A percentile compares a stretch with the other conserved stretches of the same genome.
These are phyloP conservation scores for Leccinum uliginosum DNA, from an alignment of 768 basidiomycete species.

Conservation along the genomic window DNA sequence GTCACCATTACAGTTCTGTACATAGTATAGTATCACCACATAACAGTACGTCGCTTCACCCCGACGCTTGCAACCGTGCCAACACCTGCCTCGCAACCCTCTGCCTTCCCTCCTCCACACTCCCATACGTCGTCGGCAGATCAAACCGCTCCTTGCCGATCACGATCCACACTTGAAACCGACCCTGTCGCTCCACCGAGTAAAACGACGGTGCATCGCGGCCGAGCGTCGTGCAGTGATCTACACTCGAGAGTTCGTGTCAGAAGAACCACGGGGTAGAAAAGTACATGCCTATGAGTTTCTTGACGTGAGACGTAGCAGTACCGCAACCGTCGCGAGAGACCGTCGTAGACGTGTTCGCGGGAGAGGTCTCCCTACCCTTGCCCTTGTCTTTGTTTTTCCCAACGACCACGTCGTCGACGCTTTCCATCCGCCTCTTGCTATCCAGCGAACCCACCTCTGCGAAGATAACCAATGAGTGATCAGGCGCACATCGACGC, in stretches of 20 bases:
- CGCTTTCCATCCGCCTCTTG: not conserved
- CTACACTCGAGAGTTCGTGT: constrained; percentile 8
- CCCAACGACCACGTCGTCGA: not conserved
- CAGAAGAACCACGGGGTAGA: not conserved
- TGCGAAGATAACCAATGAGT: not conserved
- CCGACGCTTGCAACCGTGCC: constrained; percentile 29
- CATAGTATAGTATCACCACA: not conserved
- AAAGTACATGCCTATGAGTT: constrained; percentile 12
- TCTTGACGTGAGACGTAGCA: constrained; percentile 6
- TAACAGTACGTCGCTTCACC: not conserved
- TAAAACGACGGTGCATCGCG: constrained; percentile 33
- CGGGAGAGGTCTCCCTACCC: constrained; percentile 3
- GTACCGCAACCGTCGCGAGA: not conserved
- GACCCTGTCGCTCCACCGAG: constrained; percentile 17
- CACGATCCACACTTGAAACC: constrained; percentile 44
- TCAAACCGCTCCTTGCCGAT: constrained; percentile 42
- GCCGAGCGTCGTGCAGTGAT: constrained; percentile 15
- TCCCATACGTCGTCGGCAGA: constrained; percentile 38
- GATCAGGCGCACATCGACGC: too few relatives aligned
- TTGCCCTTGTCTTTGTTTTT: constrained; percentile 8
- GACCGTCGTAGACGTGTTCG: not conserved
- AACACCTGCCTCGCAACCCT: constrained; percentile 44
- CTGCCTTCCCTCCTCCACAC: constrained; percentile 37
- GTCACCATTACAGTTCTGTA: too few relatives aligned
- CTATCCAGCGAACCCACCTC: not conserved